Conservation (phyloP, 2,329 filamentous ascomycete species). For the Ceratocystis albifundus region DNA sequence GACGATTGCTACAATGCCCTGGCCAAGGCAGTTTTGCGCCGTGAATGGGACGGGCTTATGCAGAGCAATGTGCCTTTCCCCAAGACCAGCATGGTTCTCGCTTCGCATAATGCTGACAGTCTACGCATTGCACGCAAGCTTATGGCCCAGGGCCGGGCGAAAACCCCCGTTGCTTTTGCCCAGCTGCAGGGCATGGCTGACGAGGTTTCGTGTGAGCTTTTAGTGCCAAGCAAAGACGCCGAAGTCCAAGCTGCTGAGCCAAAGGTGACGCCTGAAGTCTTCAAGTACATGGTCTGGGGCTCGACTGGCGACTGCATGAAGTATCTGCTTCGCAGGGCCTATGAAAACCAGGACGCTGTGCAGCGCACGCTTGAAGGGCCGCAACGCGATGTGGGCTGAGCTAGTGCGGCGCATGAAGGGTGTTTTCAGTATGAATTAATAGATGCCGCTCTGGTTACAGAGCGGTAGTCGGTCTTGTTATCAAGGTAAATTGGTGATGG, state of each 20-base stretch:
- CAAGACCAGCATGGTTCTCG: conserved; percentile 55
- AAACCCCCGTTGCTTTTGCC: conserved; percentile 37
- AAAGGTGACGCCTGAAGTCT: conserved; percentile 33
- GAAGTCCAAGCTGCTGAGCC: conserved; percentile 14
- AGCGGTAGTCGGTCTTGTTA: background rate
- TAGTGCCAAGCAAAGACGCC: conserved; percentile 26
- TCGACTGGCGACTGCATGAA: conserved; percentile 72
- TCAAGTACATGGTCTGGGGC: conserved; percentile 61
- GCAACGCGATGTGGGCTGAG: conserved; percentile 53
- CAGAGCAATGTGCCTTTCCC: conserved; percentile 40
- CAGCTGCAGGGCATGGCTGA: conserved; percentile 95
- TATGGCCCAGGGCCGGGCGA: conserved; percentile 36
- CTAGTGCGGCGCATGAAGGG: conserved; percentile 44
- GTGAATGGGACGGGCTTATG: conserved; percentile 45
- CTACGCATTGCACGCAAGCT: conserved; percentile 48
- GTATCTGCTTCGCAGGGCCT: conserved; percentile 51
- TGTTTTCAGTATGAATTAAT: conserved; percentile 32
- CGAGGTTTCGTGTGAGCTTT: conserved; percentile 62
- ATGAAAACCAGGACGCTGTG: conserved; percentile 65
- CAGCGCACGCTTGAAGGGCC: conserved; percentile 50
- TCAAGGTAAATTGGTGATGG: background rate
- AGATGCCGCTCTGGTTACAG: conserved; percentile 20
- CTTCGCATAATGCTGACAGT: conserved; percentile 69
- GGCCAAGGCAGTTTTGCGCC: conserved; percentile 53
- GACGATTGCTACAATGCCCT: conserved; percentile 63